Evolutionary conservation across 2,329 filamentous ascomycete genomes (phyloP).

Genomic region (Penicillium sp.): DNA sequence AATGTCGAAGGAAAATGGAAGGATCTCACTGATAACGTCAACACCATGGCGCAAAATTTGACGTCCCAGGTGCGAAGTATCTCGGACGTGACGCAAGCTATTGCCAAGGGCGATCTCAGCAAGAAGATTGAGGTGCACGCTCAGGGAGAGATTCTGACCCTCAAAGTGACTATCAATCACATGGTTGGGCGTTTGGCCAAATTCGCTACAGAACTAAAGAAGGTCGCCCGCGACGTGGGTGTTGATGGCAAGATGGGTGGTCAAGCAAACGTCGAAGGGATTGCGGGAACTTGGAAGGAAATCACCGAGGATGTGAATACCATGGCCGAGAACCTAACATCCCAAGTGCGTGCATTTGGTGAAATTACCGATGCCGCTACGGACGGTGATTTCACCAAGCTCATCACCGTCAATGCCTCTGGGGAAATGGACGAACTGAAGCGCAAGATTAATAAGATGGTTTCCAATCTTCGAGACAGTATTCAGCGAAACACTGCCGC

Average conservation of each 20-base stretch:
- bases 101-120: conserved; percentile 93
- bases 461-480: conserved; percentile 90
- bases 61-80: conserved; percentile 79
- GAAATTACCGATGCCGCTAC: conserved; percentile 98
- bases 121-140: conserved; percentile 95
- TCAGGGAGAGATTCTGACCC: conserved; percentile 87
- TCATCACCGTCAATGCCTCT: conserved; percentile 94
- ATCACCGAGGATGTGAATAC: conserved; percentile 97
- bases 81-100: conserved; percentile 90
- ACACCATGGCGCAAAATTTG: conserved; percentile 68
- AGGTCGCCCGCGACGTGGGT: conserved; percentile 93
- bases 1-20: conserved; percentile 71
- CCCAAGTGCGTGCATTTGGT: conserved; percentile 95
- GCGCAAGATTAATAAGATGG: conserved; percentile 99
- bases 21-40: conserved; percentile 68
- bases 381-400: conserved; percentile 94
- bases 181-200: conserved; percentile 95
- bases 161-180: conserved; percentile 98
- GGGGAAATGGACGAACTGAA: conserved; percentile 99
- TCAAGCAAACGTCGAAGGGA: conserved; percentile 89
- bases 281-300: conserved; percentile 95
- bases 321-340: conserved; percentile 84
- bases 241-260: conserved; percentile 99
- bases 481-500: conserved; percentile 96
- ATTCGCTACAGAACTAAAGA: conserved; percentile 94